Evolutionary conservation across 192 early-diverging fungal genomes (phyloP), one percentile per base, ranked within the genome.

Genomic region (Lobosporangium transversale): DNA sequence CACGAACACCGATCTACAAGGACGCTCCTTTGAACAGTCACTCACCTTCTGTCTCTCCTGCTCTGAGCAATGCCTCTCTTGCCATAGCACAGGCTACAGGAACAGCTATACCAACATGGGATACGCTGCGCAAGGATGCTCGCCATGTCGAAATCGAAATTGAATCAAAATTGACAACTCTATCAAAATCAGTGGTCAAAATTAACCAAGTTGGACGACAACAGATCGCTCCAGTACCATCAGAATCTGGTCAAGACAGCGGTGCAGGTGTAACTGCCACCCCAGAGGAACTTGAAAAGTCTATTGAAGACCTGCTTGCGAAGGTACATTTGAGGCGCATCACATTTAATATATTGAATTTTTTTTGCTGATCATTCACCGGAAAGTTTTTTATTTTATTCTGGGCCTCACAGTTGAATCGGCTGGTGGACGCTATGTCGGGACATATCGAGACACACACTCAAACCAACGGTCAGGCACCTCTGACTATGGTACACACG

Each of bases 131-230:
- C 36, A 87, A 87, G 53, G 88, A 93, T 35, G 91, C 88, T 14
- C 82, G 92, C 44, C 83, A 85, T 27, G 73, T 94, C 17, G 91
- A 93, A 67, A 88, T 83, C 66, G 92, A 94, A 58, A 87, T 89
- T 23, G 91, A 94, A 50, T 66, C 80, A 2, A 90, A 90, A 67
- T 73, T 94, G 8, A 80, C 80, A 6, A 54, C 79, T 6, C 85
- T 88, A 32, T 78, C 90, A 18, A 87, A 85, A 59, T 53, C 79
- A 51, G 70, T 80, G 12, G 70, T 81, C 11, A 58, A 62, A 18
- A 59, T 55, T 33, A 45, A 53, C 18, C n/a, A n/a, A n/a, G n/a
- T n/a, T n/a, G n/a, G n/a, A n/a, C n/a, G n/a, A n/a, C n/a, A 50
- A 6, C 62, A 30, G 79, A 52, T 5, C 21, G 33, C 17, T 20